These are phyloP conservation scores for Blastobotrys aristatus DNA, from an alignment of 1,139 yeast species.

Conservation along the genomic window DNA sequence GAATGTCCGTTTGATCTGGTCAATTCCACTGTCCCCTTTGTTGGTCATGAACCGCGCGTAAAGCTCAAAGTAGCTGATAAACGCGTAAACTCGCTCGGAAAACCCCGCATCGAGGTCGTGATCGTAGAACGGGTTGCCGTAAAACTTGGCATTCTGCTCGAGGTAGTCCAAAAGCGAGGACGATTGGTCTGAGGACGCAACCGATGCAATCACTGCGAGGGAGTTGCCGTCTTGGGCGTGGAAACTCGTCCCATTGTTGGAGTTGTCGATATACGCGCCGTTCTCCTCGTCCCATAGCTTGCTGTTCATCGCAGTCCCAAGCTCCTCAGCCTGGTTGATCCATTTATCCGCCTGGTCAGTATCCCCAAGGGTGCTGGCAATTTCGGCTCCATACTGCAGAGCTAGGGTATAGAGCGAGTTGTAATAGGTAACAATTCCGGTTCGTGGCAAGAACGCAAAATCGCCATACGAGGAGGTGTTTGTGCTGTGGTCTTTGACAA, in stretches of 20 bases:
- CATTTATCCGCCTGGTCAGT: neutral
- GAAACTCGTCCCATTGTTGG: constrained; percentile 1
- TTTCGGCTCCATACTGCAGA: neutral
- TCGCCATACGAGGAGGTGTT: neutral
- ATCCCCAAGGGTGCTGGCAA: neutral
- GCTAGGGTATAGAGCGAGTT: neutral
- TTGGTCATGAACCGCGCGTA: neutral
- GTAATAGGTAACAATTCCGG: constrained; percentile 1
- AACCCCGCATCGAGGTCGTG: neutral
- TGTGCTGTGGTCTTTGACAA: neutral
- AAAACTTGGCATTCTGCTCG: neutral
- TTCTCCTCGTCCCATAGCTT: neutral
- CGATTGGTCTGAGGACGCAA: neutral
- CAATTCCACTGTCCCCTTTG: neutral
- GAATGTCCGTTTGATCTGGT: constrained; percentile 1
- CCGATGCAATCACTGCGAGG: neutral
- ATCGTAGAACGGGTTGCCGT: constrained; percentile 4
- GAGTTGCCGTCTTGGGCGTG: constrained; percentile 4
- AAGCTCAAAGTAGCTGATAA: constrained; percentile 1
- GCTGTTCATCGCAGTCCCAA: neutral
- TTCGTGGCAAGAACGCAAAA: constrained; percentile 4
- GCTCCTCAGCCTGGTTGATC: neutral
- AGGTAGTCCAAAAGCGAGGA: neutral
- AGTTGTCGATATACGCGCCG: constrained; percentile 1
- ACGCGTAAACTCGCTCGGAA: constrained; percentile 2